A percentile compares a stretch with the other conserved stretches of the same genome.
These are phyloP conservation scores for Aureococcus anophagefferens DNA, from an alignment of 108 stramenopile genomes.

Conservation along the genomic window DNA sequence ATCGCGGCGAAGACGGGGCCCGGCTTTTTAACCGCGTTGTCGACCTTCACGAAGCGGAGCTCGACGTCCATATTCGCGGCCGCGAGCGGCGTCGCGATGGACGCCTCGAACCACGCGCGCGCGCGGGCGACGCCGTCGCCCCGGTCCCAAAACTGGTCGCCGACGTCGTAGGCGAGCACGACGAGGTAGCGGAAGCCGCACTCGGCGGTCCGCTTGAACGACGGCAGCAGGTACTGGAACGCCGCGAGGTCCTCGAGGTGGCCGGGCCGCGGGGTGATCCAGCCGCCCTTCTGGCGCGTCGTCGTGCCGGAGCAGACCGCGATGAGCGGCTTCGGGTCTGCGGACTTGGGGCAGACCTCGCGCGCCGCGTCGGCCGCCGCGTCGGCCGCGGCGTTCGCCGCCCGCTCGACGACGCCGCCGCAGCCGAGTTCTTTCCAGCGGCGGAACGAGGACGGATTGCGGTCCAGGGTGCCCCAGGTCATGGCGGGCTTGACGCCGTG, in stretches of 20 bases:
- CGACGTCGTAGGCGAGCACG: slow-evolving; percentile 38
- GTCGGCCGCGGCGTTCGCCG: neutral
- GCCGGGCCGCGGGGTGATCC: neutral
- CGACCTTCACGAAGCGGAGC: slow-evolving; percentile 26
- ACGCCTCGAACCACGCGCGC: slow-evolving; percentile 22
- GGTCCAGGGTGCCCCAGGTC: neutral
- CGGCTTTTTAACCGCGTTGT: slow-evolving; percentile 34
- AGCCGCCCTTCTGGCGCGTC: neutral
- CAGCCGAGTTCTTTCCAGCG: neutral
- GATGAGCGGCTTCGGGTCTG: neutral
- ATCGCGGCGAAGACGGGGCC: slow-evolving; percentile 44
- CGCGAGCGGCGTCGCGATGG: slow-evolving; percentile 21
- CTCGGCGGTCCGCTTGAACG: slow-evolving; percentile 30
- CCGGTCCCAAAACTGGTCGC: slow-evolving; percentile 35
- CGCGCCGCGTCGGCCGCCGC: neutral
- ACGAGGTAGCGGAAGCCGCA: slow-evolving; percentile 36
- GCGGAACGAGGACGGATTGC: neutral
- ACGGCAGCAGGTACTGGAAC: slow-evolving; percentile 30
- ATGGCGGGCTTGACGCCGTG: neutral
- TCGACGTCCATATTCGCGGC: slow-evolving; percentile 14
- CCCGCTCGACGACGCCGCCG: neutral
- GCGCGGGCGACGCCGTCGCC: slow-evolving; percentile 1
- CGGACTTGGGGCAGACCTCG: neutral
- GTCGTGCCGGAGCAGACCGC: neutral
- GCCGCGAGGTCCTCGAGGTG: slow-evolving; percentile 8